These are phyloP conservation scores for Schrenkiella parvula DNA, from an alignment of 345 rosid genomes.

Conservation along the genomic window DNA sequence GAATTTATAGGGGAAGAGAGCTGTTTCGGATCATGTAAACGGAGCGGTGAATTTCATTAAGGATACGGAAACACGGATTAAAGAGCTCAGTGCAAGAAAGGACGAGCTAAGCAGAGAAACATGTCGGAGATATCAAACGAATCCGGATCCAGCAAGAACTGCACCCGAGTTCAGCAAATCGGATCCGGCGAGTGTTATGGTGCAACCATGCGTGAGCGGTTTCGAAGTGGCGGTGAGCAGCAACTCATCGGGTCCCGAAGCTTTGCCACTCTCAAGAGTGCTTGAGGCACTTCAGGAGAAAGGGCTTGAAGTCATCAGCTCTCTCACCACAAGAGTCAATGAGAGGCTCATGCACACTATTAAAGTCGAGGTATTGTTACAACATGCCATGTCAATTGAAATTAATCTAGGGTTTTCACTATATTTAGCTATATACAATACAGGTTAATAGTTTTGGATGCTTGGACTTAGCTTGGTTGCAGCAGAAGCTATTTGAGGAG, in stretches of 20 bases:
- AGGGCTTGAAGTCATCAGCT: slow-evolving; percentile 40
- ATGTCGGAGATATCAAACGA: background rate
- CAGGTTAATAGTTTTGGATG: slow-evolving; percentile 46
- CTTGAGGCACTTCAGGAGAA: slow-evolving; percentile 35
- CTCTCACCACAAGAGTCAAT: slow-evolving; percentile 37
- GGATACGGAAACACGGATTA: slow-evolving; percentile 35
- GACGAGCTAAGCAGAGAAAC: slow-evolving; percentile 32
- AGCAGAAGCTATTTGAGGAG: slow-evolving; percentile 38
- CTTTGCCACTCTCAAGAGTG: slow-evolving; percentile 40
- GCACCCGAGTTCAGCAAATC: slow-evolving; percentile 5
- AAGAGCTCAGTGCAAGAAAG: slow-evolving; percentile 30
- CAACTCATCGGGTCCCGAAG: slow-evolving; percentile 26
- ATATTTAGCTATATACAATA: background rate
- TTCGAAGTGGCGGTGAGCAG: slow-evolving; percentile 40
- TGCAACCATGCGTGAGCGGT: slow-evolving; percentile 39
- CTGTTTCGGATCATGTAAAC: slow-evolving; percentile 47
- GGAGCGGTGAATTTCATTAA: slow-evolving; percentile 43
- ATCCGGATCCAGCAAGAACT: slow-evolving; percentile 2
- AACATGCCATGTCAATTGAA: slow-evolving; percentile 1
- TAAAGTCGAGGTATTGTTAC: slow-evolving; percentile 43
- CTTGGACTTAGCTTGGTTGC: slow-evolving; percentile 40
- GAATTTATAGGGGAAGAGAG: slow-evolving; percentile 42
- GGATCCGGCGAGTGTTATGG: slow-evolving; percentile 23
- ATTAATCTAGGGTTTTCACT: slow-evolving; percentile 22
- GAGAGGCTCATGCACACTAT: slow-evolving; percentile 43